Evolutionary conservation across 345 rosid species (phyloP).

Genomic region (Pistacia integerrima): DNA sequence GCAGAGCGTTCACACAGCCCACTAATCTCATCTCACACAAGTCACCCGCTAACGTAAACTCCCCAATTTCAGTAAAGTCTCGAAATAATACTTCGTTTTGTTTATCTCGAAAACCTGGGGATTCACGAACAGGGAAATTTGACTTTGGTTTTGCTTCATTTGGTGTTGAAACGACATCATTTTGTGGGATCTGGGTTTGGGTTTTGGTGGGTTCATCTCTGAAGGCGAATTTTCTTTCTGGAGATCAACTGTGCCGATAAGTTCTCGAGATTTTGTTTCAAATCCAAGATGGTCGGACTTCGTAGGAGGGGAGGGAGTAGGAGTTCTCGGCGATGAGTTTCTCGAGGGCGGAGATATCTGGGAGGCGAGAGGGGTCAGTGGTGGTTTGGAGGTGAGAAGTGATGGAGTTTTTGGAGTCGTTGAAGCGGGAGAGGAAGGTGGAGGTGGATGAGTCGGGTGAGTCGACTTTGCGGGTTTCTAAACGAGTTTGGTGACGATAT

Average conservation of each 20-base stretch:
- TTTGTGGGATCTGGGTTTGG: conserved; percentile 1
- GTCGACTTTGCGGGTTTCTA: conserved; percentile 36
- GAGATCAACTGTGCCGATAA: conserved; percentile 51
- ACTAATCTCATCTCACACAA: conserved; percentile 63
- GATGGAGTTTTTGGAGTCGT: conserved; percentile 52
- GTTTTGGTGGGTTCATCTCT: conserved; percentile 50
- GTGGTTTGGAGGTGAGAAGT: conserved; percentile 49
- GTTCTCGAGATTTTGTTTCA: conserved; percentile 61
- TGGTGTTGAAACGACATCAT: conserved; percentile 5
- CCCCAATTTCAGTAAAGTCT: conserved; percentile 60
- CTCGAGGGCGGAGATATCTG: conserved; percentile 66
- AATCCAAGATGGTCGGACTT: conserved; percentile 67
- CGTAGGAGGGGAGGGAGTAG: conserved; percentile 74
- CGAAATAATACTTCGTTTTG: conserved; percentile 43
- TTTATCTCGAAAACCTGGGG: conserved; percentile 68
- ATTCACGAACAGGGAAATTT: conserved; percentile 36
- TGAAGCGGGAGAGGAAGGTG: conserved; percentile 66
- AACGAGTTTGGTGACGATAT: conserved; percentile 66
- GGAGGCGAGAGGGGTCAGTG: conserved; percentile 47
- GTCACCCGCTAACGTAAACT: conserved; percentile 68
- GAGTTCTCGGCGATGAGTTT: conserved; percentile 77
- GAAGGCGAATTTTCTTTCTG: conserved; percentile 74
- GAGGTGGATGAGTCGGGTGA: conserved; percentile 46
- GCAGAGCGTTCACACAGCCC: conserved; percentile 56
- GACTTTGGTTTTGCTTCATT: conserved; percentile 3